Evolutionary conservation across 352 stramenopile genomes (phyloP).

Genomic region (Peronospora farinosa): DNA sequence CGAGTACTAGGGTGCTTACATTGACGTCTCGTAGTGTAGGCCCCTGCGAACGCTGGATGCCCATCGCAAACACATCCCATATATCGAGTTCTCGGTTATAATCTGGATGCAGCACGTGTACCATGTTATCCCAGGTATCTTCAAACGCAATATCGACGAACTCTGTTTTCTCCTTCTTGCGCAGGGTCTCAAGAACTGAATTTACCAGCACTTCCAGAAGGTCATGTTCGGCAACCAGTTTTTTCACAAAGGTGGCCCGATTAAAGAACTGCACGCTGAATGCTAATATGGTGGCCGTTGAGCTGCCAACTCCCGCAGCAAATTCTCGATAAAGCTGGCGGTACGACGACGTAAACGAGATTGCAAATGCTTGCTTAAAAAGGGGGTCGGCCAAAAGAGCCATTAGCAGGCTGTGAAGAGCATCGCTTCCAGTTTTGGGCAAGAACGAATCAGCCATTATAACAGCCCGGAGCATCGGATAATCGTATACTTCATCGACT

Average conservation of each 20-base stretch:
- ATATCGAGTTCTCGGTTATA: constrained; percentile 33
- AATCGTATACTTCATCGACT: constrained; percentile 36
- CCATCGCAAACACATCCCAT: constrained; percentile 68
- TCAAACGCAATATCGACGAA: constrained; percentile 43
- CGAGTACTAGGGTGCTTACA: constrained; percentile 33
- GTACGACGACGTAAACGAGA: constrained; percentile 94
- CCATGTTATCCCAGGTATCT: constrained; percentile 40
- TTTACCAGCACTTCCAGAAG: constrained; percentile 65
- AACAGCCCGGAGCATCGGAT: constrained; percentile 60
- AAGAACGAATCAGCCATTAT: constrained; percentile 84
- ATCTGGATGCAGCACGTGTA: constrained; percentile 34
- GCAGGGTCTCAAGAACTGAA: constrained; percentile 66
- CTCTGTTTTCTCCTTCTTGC: constrained; percentile 43
- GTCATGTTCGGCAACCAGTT: constrained; percentile 66
- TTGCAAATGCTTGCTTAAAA: constrained; percentile 95
- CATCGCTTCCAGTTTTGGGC: constrained; percentile 64
- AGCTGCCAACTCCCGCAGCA: constrained; percentile 60
- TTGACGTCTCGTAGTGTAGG: constrained; percentile 45
- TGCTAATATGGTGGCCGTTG: constrained; percentile 84
- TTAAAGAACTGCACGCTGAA: constrained; percentile 99
- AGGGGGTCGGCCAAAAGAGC: constrained; percentile 92
- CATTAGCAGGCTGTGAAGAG: constrained; percentile 92
- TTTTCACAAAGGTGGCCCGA: constrained; percentile 92
- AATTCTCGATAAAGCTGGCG: constrained; percentile 76
- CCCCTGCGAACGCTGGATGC: constrained; percentile 41